Conservation (phyloP, 257 asterid genomes). For the Przewalskia tangutica region DNA sequence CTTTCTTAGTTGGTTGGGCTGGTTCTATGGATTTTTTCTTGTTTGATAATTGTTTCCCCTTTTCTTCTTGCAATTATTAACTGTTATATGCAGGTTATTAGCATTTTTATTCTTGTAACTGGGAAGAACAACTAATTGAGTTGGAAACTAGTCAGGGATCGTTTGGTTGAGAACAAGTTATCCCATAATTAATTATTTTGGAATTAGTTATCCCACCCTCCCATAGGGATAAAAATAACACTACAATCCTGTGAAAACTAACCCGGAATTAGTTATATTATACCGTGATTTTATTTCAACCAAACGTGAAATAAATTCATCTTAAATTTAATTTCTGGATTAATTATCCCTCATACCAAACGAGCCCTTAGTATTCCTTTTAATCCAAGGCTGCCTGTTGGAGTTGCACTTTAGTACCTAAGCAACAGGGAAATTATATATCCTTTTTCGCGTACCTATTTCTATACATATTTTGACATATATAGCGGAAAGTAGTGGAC, state of each 20-base stretch:
- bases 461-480: neutral
- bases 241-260: no score
- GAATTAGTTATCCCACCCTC: no score
- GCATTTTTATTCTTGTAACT: neutral
- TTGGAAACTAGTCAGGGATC: neutral
- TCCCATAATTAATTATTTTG: no score
- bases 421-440: no score
- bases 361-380: neutral
- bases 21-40: neutral
- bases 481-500: neutral
- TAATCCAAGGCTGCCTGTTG: no score
- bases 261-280: no score
- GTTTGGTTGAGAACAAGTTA: neutral
- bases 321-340: no score
- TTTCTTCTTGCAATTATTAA: neutral
- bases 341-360: no score
- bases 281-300: no score
- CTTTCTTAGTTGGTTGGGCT: neutral
- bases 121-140: neutral
- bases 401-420: no score
- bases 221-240: no score
- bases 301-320: neutral
- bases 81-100: neutral
- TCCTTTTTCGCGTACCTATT: neutral
- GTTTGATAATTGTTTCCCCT: neutral